phyloP scores from a whole-genome alignment of 805 yeast species.

The Lipomyces yamanashiensis region DNA sequence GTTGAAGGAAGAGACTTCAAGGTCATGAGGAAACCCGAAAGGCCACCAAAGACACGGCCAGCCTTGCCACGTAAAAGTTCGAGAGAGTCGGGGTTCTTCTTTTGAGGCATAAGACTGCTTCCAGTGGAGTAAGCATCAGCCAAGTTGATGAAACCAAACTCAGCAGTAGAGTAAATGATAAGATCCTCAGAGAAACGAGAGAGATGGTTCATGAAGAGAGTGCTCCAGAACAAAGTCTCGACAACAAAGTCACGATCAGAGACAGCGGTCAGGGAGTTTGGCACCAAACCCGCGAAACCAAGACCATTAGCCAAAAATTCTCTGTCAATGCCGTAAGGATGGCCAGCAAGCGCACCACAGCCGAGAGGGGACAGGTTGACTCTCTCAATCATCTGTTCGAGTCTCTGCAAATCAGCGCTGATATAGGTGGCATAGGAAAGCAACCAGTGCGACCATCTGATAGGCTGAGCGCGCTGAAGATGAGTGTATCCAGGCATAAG shows the following conservation, averaged over 20 bases:
- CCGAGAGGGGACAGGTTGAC: conserved; percentile 92
- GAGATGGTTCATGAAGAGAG: conserved; percentile 92
- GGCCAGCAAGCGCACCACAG: conserved; percentile 98
- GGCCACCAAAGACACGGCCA: conserved; percentile 94
- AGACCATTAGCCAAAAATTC: conserved; percentile 80
- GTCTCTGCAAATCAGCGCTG: conserved; percentile 85
- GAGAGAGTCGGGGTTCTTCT: conserved; percentile 95
- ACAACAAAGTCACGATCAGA: conserved; percentile 97
- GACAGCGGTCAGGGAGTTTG: conserved; percentile 95
- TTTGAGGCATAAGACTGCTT: conserved; percentile 97
- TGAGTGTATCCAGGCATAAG: conserved; percentile 99
- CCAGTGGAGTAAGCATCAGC: conserved; percentile 99
- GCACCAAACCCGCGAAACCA: conserved; percentile 85
- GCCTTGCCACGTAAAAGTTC: conserved; percentile 96
- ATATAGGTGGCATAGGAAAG: conserved; percentile 93
- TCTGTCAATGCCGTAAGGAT: conserved; percentile 98
- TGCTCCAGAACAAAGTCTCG: conserved; percentile 93
- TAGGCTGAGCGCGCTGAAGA: conserved; percentile 98
- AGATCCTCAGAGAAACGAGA: conserved; percentile 94
- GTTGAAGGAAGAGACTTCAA: conserved; percentile 97
- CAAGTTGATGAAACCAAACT: conserved; percentile 89
- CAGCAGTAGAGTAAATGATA: conserved; percentile 95
- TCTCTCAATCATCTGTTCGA: conserved; percentile 77
- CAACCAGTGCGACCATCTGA: conserved; percentile 98
- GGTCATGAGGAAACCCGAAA: conserved; percentile 95